Evolutionary conservation across 768 basidiomycete species (phyloP), one percentile per base, ranked within the genome.

Genomic region (Termitomyces sp.): DNA sequence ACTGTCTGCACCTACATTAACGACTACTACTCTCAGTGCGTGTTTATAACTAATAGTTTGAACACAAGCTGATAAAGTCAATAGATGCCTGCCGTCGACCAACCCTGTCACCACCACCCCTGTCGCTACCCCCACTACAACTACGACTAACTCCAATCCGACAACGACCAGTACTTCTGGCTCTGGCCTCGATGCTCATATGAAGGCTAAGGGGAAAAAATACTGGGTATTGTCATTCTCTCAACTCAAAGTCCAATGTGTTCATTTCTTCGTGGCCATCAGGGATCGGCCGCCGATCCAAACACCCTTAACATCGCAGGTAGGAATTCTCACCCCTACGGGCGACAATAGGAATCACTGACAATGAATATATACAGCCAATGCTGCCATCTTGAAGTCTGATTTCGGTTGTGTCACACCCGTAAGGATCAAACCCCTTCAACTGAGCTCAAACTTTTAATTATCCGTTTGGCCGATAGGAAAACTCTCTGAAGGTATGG

Each of bases 361-460:
- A 51, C 27, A 3, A 27, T 16, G 31, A 57, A 48, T 35, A n/a
- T n/a, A n/a, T n/a, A 49, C 44, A 70, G 70, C 69, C n/a, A 73
- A 73, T 56, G 62, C 44, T 20, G 67, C 65, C 7, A 32, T 72
- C 35, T 56, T 74, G 33, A 66, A 61, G 47, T 65, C 69, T 22
- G 64, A 75, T 38, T 75, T 75, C 40, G 74, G 74, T 25, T 61
- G 64, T 32, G 73, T 76, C 18, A 74, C 74, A 2, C 74, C 74
- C 9, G 65, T 66, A 16, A 60, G 64, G 50, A 32, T 38, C 22
- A 16, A 35, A 42, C n/a, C n/a, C n/a, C n/a, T n/a, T n/a, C n/a
- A n/a, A n/a, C 18, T 27, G 25, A n/a, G 2, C 22, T 39, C 25
- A 16, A 10, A 40, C 3, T 22, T 15, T 27, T 50, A 20, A 51